Percentiles rank a stretch among this genome's conserved stretches.
Conservation (phyloP, 148 eudicot species). For the Hydrangea macrophylla region DNA sequence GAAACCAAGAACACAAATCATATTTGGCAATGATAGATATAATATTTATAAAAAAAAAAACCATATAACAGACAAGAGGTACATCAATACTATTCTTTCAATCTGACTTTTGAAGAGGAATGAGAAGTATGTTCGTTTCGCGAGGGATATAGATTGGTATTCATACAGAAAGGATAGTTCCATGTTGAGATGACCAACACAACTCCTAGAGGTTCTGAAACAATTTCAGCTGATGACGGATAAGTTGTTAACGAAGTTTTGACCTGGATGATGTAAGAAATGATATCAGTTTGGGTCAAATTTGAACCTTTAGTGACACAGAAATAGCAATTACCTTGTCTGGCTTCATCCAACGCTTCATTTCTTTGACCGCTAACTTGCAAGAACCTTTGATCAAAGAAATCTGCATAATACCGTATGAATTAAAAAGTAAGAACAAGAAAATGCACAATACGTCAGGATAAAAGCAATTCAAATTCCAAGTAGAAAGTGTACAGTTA, state of each 20-base stretch:
- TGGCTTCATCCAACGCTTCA: slow-evolving; percentile 62
- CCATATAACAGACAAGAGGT: not conserved
- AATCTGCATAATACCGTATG: slow-evolving; percentile 29
- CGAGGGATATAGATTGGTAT: not conserved
- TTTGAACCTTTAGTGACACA: not conserved
- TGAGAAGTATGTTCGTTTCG: not conserved
- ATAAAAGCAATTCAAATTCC: not conserved
- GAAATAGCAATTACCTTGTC: slow-evolving; percentile 37
- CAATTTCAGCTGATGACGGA: slow-evolving; percentile 66
- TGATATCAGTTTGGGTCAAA: not conserved
- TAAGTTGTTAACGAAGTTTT: slow-evolving; percentile 43
- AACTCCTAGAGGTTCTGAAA: slow-evolving; percentile 66
- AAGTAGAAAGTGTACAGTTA: not conserved
- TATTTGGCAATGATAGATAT: not conserved
- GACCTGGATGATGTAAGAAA: slow-evolving; percentile 36
- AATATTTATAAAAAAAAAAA: not conserved
- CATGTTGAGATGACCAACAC: slow-evolving; percentile 76
- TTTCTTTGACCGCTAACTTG: slow-evolving; percentile 39
- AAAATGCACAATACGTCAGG: not conserved
- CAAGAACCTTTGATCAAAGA: slow-evolving; percentile 40
- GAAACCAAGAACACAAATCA: not conserved
- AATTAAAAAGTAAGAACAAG: not conserved
- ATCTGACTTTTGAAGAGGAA: not conserved
- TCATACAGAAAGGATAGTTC: slow-evolving; percentile 92
- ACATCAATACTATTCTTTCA: slow-evolving; percentile 3